These are phyloP conservation scores for Cystobasidium onofrii DNA, from an alignment of 768 basidiomycete species.

Conservation along the genomic window DNA sequence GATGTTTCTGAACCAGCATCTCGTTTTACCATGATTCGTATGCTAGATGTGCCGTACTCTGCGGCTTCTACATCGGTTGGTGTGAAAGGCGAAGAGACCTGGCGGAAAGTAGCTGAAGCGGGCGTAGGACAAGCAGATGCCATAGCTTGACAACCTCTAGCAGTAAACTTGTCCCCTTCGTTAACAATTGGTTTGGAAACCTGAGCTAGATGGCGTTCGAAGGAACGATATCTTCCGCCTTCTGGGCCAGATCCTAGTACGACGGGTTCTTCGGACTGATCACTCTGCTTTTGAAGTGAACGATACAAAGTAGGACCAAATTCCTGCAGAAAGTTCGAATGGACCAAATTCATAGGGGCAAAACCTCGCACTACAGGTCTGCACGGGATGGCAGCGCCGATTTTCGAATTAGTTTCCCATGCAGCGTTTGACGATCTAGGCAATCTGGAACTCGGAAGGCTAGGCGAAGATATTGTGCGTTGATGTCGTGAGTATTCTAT, in stretches of 20 bases:
- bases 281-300: not conserved
- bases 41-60: slow-evolving; percentile 18
- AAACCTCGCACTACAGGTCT: slow-evolving; percentile 14
- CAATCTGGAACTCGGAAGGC: not conserved
- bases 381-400: not conserved
- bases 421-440: too few species aligned
- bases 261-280: not conserved
- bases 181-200: not conserved
- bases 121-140: not conserved
- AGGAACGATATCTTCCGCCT: not conserved
- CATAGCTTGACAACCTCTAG: slow-evolving; percentile 11
- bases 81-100: not conserved
- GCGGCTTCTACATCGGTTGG: not conserved
- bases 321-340: slow-evolving; percentile 9
- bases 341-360: not conserved
- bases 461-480: not conserved
- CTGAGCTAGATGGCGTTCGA: not conserved
- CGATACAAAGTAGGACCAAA: slow-evolving; percentile 6
- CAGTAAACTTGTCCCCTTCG: slow-evolving; percentile 6
- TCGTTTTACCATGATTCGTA: slow-evolving; percentile 23
- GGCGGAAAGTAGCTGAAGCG: not conserved
- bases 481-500: not conserved
- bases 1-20: not conserved
- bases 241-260: not conserved
- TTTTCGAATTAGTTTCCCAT: too few species aligned